Base-by-base conservation (phyloP, 2,329 filamentous ascomycete species). In the Pseudogymnoascus pannorum region DNA sequence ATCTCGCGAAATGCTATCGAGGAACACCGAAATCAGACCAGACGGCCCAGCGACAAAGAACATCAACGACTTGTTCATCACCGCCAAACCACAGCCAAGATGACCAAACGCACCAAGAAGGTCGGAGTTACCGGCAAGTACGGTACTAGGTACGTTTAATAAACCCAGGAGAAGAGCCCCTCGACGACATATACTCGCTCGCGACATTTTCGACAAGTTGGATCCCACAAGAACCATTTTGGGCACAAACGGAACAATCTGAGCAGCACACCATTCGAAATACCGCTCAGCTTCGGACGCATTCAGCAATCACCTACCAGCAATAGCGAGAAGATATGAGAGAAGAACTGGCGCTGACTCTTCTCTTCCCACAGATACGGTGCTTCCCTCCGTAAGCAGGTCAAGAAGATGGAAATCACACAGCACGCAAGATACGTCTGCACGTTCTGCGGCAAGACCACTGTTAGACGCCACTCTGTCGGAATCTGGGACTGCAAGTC, bases 361-460 rank as follows among this genome's bases (percentile, higher is more conserved):
- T 66, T 38, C 51, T 58, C 40, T 62, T 61, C 65, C 63, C 60
- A 69, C 72, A 93, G 91, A 86, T 96, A 96, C 81, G 94, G 93
- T 92, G 93, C 94, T 78, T 97, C 94, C 75, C 91, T 97, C 81
- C 91, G 92, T 82, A 97, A 97, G 87, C 92, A 92, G 79, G 88
- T 94, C 77, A 97, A 97, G 91, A 97, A 97, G 90, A 96, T 97
- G 89, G 94, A 97, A 88, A 90, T 97, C 79, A 90, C 91, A 75
- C 94, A 97, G 81, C 94, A 99, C 85, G 91, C 92, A 82, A 89
- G 89, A 79, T 97, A 97, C 79, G 87, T 87, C 76, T 97, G 93
- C 87, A 93, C 92, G 70, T 99, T 97, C 89, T 96, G 92, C 86
- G 93, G 93, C 76, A 97, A 97, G 88, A 88, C 87, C 77, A 89